Base-by-base conservation (phyloP, 2,329 filamentous ascomycete species). In the Penicillium sp. region DNA sequence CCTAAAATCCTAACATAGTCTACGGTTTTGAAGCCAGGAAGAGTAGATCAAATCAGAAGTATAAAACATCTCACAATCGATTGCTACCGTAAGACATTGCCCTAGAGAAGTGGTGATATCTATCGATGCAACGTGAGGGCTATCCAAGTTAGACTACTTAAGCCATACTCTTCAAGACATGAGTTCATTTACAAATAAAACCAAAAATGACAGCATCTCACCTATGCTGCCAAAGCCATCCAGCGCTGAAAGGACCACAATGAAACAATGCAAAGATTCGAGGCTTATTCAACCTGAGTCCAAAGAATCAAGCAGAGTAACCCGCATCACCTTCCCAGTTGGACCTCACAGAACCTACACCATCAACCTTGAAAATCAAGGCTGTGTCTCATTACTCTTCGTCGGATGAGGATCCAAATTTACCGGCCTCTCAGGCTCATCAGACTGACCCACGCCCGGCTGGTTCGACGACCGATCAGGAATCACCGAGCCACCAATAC, bases 341-440 rank as follows among this genome's bases (percentile, higher is more conserved):
- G 18, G 18, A 18, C 18, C 18, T 18, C 18, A 18, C 18, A 18
- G 38, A 9, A 5, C 18, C 14, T 2, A n/a, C 3, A 10, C 38
- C 21, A 40, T 40, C 38, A 40, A n/a, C 5, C n/a, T 14, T n/a
- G 9, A 18, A 40, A 47, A 21, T 11, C 29, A 48, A n/a, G 14
- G 5, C 36, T 43, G 21, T 1, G n/a, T 29, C 29, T 47, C 44
- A 14, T n/a, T 45, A 2, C 27, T 21, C 16, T 9, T 13, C 4
- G 21, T 34, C 36, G 59, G 61, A 40, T 61, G 55, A 38, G 49
- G 34, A n/a, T 71, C 43, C 46, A 73, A 44, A 18, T 66, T 66
- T 10, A 73, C 69, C 22, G 71, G 70, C 47, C 71, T 61, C 10
- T 65, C 69, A 2, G 71, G 71, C 43, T 74, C 71, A 49, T 66